phyloP scores from a whole-genome alignment of 106 monocot species.

The Dendrobium catenatum region DNA sequence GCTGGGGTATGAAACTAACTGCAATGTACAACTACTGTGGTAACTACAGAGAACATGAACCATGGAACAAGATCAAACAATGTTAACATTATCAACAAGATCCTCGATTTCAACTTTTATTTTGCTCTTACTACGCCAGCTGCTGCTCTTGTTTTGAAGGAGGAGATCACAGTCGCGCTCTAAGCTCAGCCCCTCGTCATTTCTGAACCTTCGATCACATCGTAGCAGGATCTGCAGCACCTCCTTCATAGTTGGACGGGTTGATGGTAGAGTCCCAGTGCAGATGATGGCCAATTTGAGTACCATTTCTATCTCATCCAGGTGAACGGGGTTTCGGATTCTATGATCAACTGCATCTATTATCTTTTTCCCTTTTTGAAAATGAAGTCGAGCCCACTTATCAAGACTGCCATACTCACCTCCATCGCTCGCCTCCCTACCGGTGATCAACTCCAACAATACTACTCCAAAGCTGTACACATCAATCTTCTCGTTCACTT shows the following conservation, averaged over 20 bases:
- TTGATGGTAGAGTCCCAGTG: constrained; percentile 46
- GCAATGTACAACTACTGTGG: too few species aligned
- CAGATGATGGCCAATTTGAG: constrained; percentile 56
- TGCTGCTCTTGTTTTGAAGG: constrained; percentile 10
- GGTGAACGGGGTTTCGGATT: constrained; percentile 15
- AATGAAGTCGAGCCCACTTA: constrained; percentile 62
- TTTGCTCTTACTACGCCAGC: neutral
- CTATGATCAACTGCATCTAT: constrained; percentile 29
- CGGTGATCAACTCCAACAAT: constrained; percentile 68
- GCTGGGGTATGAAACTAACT: too few species aligned
- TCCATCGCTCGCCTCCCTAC: constrained; percentile 35
- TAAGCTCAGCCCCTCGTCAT: neutral
- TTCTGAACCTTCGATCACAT: constrained; percentile 16
- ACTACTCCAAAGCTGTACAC: constrained; percentile 94
- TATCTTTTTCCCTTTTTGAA: constrained; percentile 28
- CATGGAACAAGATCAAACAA: neutral
- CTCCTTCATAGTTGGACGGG: constrained; percentile 72
- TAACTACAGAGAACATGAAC: too few species aligned
- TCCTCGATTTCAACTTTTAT: neutral
- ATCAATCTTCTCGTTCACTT: constrained; percentile 59
- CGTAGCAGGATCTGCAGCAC: constrained; percentile 51
- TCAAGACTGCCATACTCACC: constrained; percentile 33
- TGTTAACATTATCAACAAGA: neutral
- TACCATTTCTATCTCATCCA: constrained; percentile 50
- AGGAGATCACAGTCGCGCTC: constrained; percentile 27